Percentiles rank a stretch among this genome's conserved stretches.
These are phyloP conservation scores for Climacium dendroides DNA, from an alignment of 225 moss, liverwort and hornwort genomes.

Conservation along the genomic window DNA sequence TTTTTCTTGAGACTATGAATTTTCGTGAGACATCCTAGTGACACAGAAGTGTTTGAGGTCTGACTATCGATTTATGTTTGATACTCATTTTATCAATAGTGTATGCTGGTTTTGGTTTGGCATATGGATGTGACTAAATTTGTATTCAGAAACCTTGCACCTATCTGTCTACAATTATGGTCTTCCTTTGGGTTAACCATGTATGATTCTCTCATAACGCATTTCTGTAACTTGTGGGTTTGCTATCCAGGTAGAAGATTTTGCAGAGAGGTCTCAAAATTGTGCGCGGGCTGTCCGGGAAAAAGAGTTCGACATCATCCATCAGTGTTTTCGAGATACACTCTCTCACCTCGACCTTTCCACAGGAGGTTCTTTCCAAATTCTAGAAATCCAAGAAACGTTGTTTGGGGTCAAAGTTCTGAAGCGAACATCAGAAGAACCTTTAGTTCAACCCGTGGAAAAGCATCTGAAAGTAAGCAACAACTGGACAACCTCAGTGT, in stretches of 20 bases:
- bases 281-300: constrained; percentile 54
- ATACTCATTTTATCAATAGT: background rate
- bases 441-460: constrained; percentile 25
- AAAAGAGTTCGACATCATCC: constrained; percentile 44
- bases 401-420: constrained; percentile 20
- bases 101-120: background rate
- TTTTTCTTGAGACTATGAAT: background rate
- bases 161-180: background rate
- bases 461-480: constrained; percentile 17
- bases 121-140: background rate
- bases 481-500: background rate
- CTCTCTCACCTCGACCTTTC: constrained; percentile 12
- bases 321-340: constrained; percentile 44
- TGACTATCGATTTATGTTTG: background rate
- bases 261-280: constrained; percentile 44
- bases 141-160: background rate
- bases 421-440: constrained; percentile 49
- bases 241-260: constrained; percentile 42
- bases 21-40: background rate
- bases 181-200: background rate
- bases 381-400: constrained; percentile 10
- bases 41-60: background rate
- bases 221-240: background rate
- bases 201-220: background rate
- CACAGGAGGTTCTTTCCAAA: background rate